Evolutionary conservation across 768 basidiomycete genomes (phyloP).

Genomic region (Rubroboletus pulcherrimus): DNA sequence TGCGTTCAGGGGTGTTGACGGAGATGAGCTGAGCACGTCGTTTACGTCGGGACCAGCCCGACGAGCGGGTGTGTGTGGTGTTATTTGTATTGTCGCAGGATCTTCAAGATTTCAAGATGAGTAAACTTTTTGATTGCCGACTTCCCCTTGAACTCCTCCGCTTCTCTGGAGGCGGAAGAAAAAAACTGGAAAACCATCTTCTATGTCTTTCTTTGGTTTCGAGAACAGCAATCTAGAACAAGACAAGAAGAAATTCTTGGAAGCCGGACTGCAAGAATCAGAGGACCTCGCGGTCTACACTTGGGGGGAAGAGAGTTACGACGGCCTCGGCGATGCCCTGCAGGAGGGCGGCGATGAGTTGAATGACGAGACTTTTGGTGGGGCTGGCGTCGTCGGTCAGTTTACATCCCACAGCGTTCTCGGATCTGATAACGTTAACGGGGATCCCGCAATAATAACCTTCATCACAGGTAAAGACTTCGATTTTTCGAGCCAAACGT

Average conservation of each 20-base stretch:
- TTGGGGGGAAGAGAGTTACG: constrained; percentile 89
- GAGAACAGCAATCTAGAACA: constrained; percentile 59
- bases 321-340: constrained; percentile 83
- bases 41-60: not conserved
- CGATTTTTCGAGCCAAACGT: constrained; percentile 63
- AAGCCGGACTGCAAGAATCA: constrained; percentile 47
- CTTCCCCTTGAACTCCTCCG: constrained; percentile 11
- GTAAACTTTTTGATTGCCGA: constrained; percentile 15
- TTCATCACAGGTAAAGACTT: constrained; percentile 76
- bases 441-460: not conserved
- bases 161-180: constrained; percentile 15
- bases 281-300: constrained; percentile 90
- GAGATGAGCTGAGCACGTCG: constrained; percentile 3
- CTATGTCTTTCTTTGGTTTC: constrained; percentile 85
- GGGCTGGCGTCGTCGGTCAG: constrained; percentile 66
- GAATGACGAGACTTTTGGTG: constrained; percentile 97
- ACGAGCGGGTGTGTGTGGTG: constrained; percentile 20
- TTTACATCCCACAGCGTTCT: constrained; percentile 6
- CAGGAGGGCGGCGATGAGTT: constrained; percentile 89
- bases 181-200: constrained; percentile 7
- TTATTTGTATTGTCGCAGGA: constrained; percentile 22
- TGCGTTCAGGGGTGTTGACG: not conserved
- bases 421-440: constrained; percentile 16
- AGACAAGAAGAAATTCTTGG: constrained; percentile 55
- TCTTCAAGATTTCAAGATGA: not conserved